Evolutionary conservation across 1,139 yeast species (phyloP).

Genomic region (Candida dubliniensis): DNA sequence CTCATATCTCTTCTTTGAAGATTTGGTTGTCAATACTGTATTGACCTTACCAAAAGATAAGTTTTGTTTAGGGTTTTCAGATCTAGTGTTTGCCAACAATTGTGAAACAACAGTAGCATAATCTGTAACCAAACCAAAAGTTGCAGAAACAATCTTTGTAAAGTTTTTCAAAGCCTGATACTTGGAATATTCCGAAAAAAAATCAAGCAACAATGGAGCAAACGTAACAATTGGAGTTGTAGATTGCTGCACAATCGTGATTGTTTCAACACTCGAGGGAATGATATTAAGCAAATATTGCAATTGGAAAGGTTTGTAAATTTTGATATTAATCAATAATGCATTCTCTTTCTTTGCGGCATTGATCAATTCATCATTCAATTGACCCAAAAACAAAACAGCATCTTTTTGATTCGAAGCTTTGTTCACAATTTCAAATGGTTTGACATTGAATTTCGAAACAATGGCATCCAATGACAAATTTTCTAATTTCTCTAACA

Average conservation of each 20-base stretch:
- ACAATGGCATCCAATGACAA: conserved; percentile 29
- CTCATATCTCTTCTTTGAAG: conserved; percentile 26
- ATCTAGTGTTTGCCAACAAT: conserved; percentile 52
- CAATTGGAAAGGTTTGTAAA: conserved; percentile 72
- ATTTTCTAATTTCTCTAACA: conserved; percentile 18
- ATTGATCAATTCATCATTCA: conserved; percentile 43
- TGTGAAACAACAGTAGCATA: conserved; percentile 47
- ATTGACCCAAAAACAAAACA: conserved; percentile 62
- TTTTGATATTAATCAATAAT: conserved; percentile 58
- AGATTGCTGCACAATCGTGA: conserved; percentile 67
- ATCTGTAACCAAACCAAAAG: conserved; percentile 51
- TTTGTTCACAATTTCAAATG: conserved; percentile 32
- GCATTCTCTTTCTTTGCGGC: conserved; percentile 43
- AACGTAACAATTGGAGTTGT: conserved; percentile 45
- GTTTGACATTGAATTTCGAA: conserved; percentile 26
- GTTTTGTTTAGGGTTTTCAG: conserved; percentile 61
- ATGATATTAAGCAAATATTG: conserved; percentile 48
- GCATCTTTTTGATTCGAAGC: conserved; percentile 45
- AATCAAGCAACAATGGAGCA: conserved; percentile 71
- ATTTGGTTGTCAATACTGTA: conserved; percentile 31
- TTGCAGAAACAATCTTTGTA: conserved; percentile 58
- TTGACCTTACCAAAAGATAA: conserved; percentile 55
- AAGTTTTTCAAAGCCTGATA: conserved; percentile 49
- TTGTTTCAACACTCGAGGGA: conserved; percentile 55
- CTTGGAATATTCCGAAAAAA: conserved; percentile 59